phyloP scores from a whole-genome alignment of 257 asterid genomes.

The Scutellaria minor region DNA sequence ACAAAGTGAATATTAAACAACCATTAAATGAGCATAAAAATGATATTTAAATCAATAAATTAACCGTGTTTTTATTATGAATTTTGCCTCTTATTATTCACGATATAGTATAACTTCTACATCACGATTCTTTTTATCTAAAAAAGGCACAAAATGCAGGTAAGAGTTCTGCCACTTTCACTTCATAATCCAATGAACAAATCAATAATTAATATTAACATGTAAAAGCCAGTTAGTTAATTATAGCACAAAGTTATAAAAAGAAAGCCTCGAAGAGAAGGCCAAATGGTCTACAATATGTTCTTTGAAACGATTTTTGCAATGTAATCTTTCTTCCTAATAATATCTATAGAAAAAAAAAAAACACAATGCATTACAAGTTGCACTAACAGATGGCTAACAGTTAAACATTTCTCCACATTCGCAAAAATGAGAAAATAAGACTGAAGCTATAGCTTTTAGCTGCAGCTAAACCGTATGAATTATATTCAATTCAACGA shows the following conservation, averaged over 20 bases:
- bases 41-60: too few species aligned
- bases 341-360: constrained; percentile 8
- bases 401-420: constrained; percentile 48
- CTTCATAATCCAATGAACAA: too few species aligned
- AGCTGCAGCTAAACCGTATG: constrained; percentile 49
- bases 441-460: constrained; percentile 45
- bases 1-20: too few species aligned
- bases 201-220: too few species aligned
- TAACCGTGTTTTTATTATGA: too few species aligned
- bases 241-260: constrained; percentile 16
- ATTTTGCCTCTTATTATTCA: too few species aligned
- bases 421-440: constrained; percentile 45
- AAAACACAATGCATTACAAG: constrained; percentile 46
- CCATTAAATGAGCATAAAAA: too few species aligned
- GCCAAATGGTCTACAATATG: constrained; percentile 19
- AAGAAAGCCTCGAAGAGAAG: background rate
- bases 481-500: constrained; percentile 43
- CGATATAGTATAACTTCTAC: too few species aligned
- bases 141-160: too few species aligned
- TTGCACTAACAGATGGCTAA: constrained; percentile 38
- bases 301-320: constrained; percentile 26
- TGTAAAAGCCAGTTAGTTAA: background rate
- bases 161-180: too few species aligned
- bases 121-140: too few species aligned
- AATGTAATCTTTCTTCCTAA: constrained; percentile 35